phyloP scores from a whole-genome alignment of 371 early-diverging fungal genomes.

The Dinochytrium kinnereticum region DNA sequence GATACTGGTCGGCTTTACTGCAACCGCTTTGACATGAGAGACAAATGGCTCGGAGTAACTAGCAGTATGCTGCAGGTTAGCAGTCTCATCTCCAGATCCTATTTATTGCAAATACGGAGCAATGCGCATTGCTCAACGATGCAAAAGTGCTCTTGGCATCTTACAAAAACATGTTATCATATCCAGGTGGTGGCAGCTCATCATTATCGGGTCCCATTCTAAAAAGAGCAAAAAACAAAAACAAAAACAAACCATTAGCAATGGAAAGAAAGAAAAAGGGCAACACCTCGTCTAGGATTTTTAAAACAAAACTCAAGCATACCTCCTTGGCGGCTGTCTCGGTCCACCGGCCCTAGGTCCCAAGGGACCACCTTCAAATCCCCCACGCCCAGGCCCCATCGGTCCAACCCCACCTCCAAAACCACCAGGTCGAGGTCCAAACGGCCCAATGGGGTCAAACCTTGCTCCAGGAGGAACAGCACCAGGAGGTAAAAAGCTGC shows the following conservation, averaged over 20 bases:
- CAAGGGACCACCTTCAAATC: slow-evolving; percentile 27
- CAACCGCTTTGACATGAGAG: no score
- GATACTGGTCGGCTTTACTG: no score
- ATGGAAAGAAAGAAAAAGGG: slow-evolving; percentile 1
- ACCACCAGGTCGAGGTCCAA: slow-evolving; percentile 57
- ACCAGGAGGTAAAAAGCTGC: slow-evolving; percentile 46
- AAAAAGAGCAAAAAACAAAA: slow-evolving; percentile 15
- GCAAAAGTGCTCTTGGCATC: no score
- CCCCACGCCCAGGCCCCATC: slow-evolving; percentile 41
- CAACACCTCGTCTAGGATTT: no score
- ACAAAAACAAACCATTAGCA: slow-evolving; percentile 12
- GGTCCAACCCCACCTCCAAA: slow-evolving; percentile 45
- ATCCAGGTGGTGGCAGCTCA: slow-evolving; percentile 77
- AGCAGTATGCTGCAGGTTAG: no score
- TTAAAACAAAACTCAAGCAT: slow-evolving; percentile 1
- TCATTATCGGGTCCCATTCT: slow-evolving; percentile 80
- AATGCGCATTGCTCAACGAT: no score
- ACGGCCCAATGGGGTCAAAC: slow-evolving; percentile 91
- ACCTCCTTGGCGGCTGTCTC: slow-evolving; percentile 17
- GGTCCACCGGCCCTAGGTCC: slow-evolving; percentile 28
- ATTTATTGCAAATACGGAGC: neutral
- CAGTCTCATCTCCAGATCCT: no score
- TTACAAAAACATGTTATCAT: slow-evolving; percentile 60
- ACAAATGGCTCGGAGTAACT: no score
- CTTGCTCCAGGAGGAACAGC: slow-evolving; percentile 92